phyloP scores from a whole-genome alignment of 1,139 yeast genomes.

The Geotrichum reessii region DNA sequence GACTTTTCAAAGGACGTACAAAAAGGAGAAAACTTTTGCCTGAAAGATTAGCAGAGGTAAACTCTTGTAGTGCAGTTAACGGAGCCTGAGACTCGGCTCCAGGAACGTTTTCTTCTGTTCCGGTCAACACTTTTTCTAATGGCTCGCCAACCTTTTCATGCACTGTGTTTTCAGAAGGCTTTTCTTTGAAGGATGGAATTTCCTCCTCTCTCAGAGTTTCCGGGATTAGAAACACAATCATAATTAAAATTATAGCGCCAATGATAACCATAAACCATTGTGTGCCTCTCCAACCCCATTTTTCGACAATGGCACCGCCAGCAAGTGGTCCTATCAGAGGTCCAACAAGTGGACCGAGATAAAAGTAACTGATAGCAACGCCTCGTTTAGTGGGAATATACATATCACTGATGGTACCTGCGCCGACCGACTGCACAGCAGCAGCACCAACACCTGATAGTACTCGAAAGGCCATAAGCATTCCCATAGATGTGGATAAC shows the following conservation, averaged over 20 bases:
- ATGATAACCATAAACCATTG: conserved; percentile 77
- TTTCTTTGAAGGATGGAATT: not conserved
- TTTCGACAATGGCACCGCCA: conserved; percentile 68
- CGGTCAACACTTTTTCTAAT: not conserved
- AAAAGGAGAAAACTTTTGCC: conserved; percentile 21
- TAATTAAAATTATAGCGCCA: conserved; percentile 49
- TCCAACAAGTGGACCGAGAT: conserved; percentile 75
- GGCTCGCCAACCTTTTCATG: conserved; percentile 2
- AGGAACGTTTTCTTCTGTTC: not conserved
- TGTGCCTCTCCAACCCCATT: conserved; percentile 86
- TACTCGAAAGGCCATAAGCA: conserved; percentile 63
- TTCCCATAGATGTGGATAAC: conserved; percentile 53
- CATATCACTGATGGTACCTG: conserved; percentile 78
- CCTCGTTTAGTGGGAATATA: conserved; percentile 68
- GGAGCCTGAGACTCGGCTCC: not conserved
- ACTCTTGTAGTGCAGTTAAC: not conserved
- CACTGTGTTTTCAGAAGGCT: not conserved
- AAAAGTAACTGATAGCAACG: conserved; percentile 71
- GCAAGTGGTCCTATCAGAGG: conserved; percentile 76
- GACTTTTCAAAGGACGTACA: conserved; percentile 34
- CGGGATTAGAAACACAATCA: conserved; percentile 57
- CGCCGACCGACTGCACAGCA: conserved; percentile 84
- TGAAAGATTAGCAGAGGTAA: not conserved
- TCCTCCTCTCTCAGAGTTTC: conserved; percentile 51
- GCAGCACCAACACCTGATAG: conserved; percentile 79